Percentiles rank a stretch among this genome's conserved stretches.
These are phyloP conservation scores for Silene latifolia DNA, from an alignment of 148 eudicot species.

Conservation along the genomic window DNA sequence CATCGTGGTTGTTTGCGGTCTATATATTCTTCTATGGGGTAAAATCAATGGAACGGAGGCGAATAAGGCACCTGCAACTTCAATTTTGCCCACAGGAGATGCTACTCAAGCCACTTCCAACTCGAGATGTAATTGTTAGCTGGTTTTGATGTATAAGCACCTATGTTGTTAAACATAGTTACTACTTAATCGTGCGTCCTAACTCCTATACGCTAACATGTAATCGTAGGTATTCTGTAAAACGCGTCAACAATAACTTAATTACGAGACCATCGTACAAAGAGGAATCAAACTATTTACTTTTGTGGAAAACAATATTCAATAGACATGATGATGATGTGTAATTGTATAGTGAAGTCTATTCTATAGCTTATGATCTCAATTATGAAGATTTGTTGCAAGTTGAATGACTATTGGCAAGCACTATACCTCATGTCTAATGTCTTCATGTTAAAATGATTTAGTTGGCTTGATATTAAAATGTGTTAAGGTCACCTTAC, in stretches of 20 bases:
- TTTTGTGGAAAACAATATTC: not conserved
- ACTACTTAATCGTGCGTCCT: not conserved
- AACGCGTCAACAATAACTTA: not conserved
- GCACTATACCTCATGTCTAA: not conserved
- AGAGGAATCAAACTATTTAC: not conserved
- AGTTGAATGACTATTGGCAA: not conserved
- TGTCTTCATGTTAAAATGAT: not conserved
- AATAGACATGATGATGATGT: not conserved
- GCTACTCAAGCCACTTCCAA: conserved; percentile 10
- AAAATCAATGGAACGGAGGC: conserved; percentile 20
- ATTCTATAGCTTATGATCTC: not conserved
- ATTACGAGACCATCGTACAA: not conserved
- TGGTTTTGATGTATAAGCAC: not conserved
- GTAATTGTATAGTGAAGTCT: too few species aligned
- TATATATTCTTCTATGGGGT: conserved; percentile 62
- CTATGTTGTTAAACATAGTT: not conserved
- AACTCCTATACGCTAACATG: not conserved
- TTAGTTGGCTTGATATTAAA: too few species aligned
- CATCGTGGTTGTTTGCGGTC: conserved; percentile 38
- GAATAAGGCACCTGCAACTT: conserved; percentile 13
- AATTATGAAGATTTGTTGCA: not conserved
- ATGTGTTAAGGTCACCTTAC: too few species aligned
- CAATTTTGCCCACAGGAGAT: not conserved
- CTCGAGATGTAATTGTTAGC: conserved; percentile 7
- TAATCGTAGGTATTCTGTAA: not conserved